Base-by-base conservation (phyloP, 2,329 filamentous ascomycete genomes). In the Cordyceps fumosorosea region DNA sequence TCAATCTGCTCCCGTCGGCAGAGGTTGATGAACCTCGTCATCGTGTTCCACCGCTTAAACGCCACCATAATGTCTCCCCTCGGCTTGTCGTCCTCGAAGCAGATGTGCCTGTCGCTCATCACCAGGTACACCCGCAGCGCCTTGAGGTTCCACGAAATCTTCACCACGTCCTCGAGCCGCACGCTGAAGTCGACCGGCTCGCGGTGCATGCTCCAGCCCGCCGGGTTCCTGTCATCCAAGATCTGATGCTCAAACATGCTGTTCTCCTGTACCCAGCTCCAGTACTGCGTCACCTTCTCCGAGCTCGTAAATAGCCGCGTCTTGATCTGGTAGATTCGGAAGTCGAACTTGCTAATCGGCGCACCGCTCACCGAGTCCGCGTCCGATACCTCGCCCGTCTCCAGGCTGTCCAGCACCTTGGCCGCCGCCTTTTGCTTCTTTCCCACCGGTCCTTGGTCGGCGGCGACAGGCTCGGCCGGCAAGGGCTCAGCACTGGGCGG, bases 221-320 rank as follows among this genome's bases (percentile, higher is more conserved):
- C 74, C 16, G 78, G 77, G 20, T 73, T 62, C 3, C 76, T 73
- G 18, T 80, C 76, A 51, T 76, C 77, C 5, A 84, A 74, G 1
- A 84, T 78, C 66, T 84, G 82, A 65, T 84, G 82, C 72, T 84
- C 79, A 59, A 84, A 81, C 16, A 74, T 66, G 20, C 67, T 73
- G 7, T 68, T 67, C 34, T 75, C 69, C 10, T 72, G 72, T 3
- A 78, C 66, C 78, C 78, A 84, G 56, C 81, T 80, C 81, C 81
- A 83, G 71, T 84, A 84, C 67, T 85, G 82, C 14, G 80, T 83
- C 5, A 81, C 78, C 14, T 74, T 67, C 2, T 73, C 70, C 59
- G 78, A 79, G 24, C 78, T 81, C 1, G 81, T 79, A 56, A 78
- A 74, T 12, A 73, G 65, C 16, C 73, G 71, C 3, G 79, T 80